These are phyloP conservation scores for Calocybe indica DNA, from an alignment of 768 basidiomycete genomes.

Conservation along the genomic window DNA sequence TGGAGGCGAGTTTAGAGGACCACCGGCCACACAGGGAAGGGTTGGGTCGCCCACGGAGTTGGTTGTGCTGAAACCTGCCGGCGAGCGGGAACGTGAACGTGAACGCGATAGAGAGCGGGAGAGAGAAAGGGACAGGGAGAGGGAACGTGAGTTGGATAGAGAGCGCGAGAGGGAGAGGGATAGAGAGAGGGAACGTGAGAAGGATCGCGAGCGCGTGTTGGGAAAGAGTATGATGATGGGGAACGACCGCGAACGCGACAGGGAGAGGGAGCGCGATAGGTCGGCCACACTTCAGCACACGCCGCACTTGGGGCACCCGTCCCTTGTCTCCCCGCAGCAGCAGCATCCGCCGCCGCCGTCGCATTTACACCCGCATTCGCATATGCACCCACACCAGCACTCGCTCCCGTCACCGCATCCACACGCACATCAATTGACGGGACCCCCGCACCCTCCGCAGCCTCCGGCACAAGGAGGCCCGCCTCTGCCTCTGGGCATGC, in stretches of 20 bases:
- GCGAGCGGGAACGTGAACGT: not conserved
- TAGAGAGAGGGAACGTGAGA: not conserved
- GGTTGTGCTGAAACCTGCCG: not conserved
- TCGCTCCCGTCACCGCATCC: too few relatives aligned
- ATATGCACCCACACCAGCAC: not conserved
- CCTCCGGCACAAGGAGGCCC: too few relatives aligned
- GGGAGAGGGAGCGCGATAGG: constrained; percentile 4
- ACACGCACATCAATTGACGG: too few relatives aligned
- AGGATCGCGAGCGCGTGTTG: too few relatives aligned
- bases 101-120: not conserved
- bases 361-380: not conserved
- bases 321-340: not conserved
- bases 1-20: too few relatives aligned
- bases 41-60: not conserved
- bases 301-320: not conserved
- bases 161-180: not conserved
- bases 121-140: not conserved
- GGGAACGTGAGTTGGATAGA: not conserved
- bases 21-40: too few relatives aligned
- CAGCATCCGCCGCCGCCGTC: not conserved
- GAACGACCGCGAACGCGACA: not conserved
- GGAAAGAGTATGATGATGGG: not conserved
- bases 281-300: not conserved
- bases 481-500: too few relatives aligned
- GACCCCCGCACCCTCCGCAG: too few relatives aligned